Evolutionary conservation across 1,284 basidiomycete species (phyloP).

Genomic region (Cryptococcus amylolentus): DNA sequence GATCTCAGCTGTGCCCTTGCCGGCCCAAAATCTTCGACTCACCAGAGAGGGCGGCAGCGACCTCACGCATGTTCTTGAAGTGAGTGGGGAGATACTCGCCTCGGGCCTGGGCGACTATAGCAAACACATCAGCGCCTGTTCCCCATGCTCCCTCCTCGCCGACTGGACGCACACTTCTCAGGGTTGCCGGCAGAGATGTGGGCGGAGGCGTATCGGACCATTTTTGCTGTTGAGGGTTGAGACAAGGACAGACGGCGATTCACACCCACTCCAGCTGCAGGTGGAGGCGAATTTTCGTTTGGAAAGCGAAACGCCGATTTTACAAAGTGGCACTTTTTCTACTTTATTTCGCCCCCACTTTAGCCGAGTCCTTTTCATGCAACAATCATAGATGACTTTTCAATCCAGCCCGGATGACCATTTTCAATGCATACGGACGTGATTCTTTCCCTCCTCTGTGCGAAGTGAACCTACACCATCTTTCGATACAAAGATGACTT

Average conservation of each 20-base stretch:
- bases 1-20: conserved; percentile 4
- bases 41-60: conserved; percentile 82
- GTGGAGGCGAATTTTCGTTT: background rate
- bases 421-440: no score
- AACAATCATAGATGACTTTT: no score
- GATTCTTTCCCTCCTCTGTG: no score
- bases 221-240: background rate
- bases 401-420: no score
- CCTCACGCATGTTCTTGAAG: conserved; percentile 99
- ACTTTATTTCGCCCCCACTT: background rate
- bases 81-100: conserved; percentile 98
- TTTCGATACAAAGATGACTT: no score
- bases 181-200: conserved; percentile 74
- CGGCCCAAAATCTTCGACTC: conserved; percentile 31
- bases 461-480: no score
- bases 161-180: conserved; percentile 73
- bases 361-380: no score
- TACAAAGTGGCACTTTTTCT: background rate
- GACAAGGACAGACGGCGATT: background rate
- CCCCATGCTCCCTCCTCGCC: background rate
- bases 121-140: conserved; percentile 5
- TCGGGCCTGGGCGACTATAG: conserved; percentile 77
- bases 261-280: no score
- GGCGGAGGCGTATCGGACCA: conserved; percentile 88
- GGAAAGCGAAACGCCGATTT: background rate